These are phyloP conservation scores for Austroboletus novae-zelandiae DNA, from an alignment of 1,284 basidiomycete species.

Conservation along the genomic window DNA sequence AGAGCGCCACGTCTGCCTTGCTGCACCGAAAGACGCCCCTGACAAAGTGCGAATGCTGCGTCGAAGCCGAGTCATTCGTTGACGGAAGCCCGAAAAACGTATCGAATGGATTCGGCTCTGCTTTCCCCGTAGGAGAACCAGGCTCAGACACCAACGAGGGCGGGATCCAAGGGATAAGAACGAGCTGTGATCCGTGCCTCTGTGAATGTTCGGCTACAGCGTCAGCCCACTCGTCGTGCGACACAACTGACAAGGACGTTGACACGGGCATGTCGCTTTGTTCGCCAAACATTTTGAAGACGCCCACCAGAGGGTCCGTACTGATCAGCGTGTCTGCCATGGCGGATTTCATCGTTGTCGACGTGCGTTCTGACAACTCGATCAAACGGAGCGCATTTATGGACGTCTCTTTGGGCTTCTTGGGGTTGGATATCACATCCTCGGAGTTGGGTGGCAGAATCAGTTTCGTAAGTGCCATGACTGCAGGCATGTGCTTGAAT, in stretches of 20 bases:
- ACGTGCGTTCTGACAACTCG: conserved; percentile 90
- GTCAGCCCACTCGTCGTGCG: conserved; percentile 66
- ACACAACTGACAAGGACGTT: conserved; percentile 64
- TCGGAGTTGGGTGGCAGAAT: conserved; percentile 33
- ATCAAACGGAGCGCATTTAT: conserved; percentile 82
- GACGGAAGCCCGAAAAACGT: conserved; percentile 50
- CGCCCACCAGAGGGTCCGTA: conserved; percentile 79
- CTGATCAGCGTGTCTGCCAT: conserved; percentile 67
- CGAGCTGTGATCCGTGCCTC: conserved; percentile 64
- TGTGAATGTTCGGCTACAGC: conserved; percentile 69
- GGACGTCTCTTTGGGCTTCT: conserved; percentile 15
- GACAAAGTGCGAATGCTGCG: conserved; percentile 77
- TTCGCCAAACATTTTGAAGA: conserved; percentile 83
- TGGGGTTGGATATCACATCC: conserved; percentile 12
- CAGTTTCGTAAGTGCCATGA: conserved; percentile 70
- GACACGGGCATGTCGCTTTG: conserved; percentile 73
- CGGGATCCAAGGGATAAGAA: conserved; percentile 81
- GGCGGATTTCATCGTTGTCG: conserved; percentile 86
- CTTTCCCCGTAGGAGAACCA: conserved; percentile 19
- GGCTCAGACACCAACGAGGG: conserved; percentile 23
- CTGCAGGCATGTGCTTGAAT: conserved; percentile 80
- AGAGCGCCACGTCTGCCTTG: conserved; percentile 75
- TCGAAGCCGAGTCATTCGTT: conserved; percentile 37
- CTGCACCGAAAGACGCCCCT: conserved; percentile 76
- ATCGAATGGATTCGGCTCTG: conserved; percentile 57